Base-by-base conservation (phyloP, 1,284 basidiomycete species). In the Xerocomus amazonicus region DNA sequence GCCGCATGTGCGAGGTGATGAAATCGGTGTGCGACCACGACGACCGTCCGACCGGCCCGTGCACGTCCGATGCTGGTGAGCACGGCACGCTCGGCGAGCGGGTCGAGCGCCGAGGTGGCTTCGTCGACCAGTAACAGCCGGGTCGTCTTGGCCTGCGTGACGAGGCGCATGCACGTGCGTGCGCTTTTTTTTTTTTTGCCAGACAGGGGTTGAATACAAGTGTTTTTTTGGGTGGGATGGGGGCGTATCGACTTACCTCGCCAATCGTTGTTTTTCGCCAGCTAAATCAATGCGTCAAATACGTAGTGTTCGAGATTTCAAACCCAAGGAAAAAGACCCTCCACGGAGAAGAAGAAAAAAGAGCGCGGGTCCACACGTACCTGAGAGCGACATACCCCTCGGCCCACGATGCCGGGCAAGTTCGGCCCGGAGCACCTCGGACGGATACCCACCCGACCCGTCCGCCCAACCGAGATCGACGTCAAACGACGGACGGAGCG, bases 11-110 rank as follows among this genome's bases (percentile, higher is more conserved):
- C 83, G 17, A 87, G 70, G 56, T 80, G 80, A 3, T 81, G 80
- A 56, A 87, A 86, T 1, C 83, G 74, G 61, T 87, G 84, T 0
- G 82, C 83, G 3, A 84, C 80, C 54, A 84, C 80, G 1, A 86
- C 61, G 73, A 84, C 76, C 10, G 83, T 85, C 69, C 82, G 84
- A 9, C 77, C 80, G 6, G 70, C 66, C 9, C 80, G 70, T 33
- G 67, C 63, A 14, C 70, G 64, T 19, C 75, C 64, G 41, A 85
- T 67, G 1, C 73, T 69, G 6, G 72, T 66, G 54, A 84, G 79
- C 14, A 85, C 63, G 6, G 70, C 55, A n/a, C 68, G 66, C 60
- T 81, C 78, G 2, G 67, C 74, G 52, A 76, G 68, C 6, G 79
- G 72, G 42, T 80, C 79, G 9, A 81, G 56, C 0, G 76, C 72